A percentile compares a stretch with the other conserved stretches of the same genome.
Conservation (phyloP, 2,329 filamentous ascomycete species). For the Colletotrichum aenigma region DNA sequence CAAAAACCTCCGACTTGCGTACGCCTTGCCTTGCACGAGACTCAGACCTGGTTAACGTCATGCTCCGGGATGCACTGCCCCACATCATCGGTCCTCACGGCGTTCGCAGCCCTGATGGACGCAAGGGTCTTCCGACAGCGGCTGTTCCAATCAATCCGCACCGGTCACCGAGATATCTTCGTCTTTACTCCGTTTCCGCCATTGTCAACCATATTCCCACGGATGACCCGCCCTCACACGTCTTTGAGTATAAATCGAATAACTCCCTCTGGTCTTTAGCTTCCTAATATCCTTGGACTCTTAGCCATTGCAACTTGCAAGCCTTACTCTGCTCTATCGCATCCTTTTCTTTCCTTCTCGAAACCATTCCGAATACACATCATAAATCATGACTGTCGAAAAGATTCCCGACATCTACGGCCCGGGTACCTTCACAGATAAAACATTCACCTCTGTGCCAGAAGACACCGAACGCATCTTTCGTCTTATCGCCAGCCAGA, state of each 20-base stretch:
- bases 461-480: slow-evolving; percentile 35
- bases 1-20: background rate
- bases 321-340: background rate
- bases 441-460: slow-evolving; percentile 28
- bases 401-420: slow-evolving; percentile 30
- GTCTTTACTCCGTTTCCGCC: background rate
- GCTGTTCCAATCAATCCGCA: background rate
- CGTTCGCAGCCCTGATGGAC: background rate
- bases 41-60: background rate
- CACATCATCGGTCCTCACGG: background rate
- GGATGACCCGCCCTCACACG: background rate
- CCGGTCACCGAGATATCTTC: background rate
- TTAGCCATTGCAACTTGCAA: background rate
- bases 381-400: background rate
- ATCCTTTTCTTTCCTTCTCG: background rate
- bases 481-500: slow-evolving; percentile 29
- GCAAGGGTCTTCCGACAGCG: background rate
- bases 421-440: slow-evolving; percentile 33
- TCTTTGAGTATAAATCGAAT: background rate
- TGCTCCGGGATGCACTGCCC: background rate
- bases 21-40: background rate
- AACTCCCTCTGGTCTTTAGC: background rate
- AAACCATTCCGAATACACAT: background rate
- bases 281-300: background rate
- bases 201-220: background rate